These are phyloP conservation scores for Colletotrichum orbiculare DNA, from an alignment of 2,329 filamentous ascomycete species.

Conservation along the genomic window DNA sequence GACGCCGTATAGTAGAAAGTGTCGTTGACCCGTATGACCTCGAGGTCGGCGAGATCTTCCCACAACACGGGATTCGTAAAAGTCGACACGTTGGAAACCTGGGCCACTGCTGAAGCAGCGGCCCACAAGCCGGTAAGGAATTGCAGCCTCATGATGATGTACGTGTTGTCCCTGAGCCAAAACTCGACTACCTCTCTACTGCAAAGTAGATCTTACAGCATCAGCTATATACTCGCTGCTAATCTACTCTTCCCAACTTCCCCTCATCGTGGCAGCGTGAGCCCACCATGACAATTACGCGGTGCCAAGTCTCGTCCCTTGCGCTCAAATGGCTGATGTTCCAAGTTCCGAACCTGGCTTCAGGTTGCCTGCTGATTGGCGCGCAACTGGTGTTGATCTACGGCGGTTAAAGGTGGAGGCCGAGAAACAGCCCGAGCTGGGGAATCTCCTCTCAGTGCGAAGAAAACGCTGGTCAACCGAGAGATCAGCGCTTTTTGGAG, in stretches of 20 bases:
- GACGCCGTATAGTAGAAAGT: conserved; percentile 62
- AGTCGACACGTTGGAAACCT: neutral
- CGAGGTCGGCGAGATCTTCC: conserved; percentile 62
- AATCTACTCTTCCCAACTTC: neutral
- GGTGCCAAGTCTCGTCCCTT: conserved; percentile 23
- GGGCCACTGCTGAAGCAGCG: conserved; percentile 4
- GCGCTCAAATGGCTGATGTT: conserved; percentile 30
- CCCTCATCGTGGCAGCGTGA: neutral
- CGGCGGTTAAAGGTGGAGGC: conserved; percentile 31
- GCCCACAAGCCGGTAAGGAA: neutral
- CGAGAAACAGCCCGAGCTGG: conserved; percentile 9
- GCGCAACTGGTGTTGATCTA: conserved; percentile 28
- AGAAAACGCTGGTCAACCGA: neutral
- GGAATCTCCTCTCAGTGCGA: conserved; percentile 14
- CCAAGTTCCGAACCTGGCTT: conserved; percentile 4
- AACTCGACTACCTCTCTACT: neutral
- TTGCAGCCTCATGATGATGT: conserved; percentile 15
- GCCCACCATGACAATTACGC: neutral
- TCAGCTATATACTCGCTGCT: neutral
- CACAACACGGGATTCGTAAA: conserved; percentile 62
- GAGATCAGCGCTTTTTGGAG: neutral
- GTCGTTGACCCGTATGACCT: conserved; percentile 53
- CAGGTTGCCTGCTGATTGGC: conserved; percentile 7
- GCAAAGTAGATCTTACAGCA: neutral
- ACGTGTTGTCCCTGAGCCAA: neutral